Evolutionary conservation across 352 stramenopile genomes (phyloP), one percentile per base, ranked within the genome.

Genomic region (Globisporangium ultimum): DNA sequence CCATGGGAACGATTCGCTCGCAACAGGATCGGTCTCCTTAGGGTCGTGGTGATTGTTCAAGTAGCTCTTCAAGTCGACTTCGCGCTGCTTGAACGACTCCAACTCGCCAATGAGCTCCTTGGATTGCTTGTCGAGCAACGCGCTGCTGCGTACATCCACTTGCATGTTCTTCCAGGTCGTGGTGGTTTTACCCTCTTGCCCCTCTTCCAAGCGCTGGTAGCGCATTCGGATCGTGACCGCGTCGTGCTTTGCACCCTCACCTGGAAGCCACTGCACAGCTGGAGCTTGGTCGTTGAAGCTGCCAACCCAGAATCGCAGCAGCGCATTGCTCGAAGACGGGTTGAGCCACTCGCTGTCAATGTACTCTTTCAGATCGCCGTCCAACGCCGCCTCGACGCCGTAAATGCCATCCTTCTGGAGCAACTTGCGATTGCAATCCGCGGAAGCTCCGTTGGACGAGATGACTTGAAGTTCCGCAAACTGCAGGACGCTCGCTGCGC

Each of bases 391-490:
- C 5, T 77, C 58, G 10, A 91, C 62, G 38, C 80, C 84, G 48
- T 80, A 93, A 36, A 89, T 78, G 15, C 84, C 81, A 58, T 91
- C 84, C n/a, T 71, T 62, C 5, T 60, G 38, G 36, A 74, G 54
- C 41, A 36, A 54, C 47, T 53, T 51, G 21, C 10, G 12, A 13
- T 55, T n/a, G 40, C 17, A 18, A 4, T 45, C 40, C 2, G 17
- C 2, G 63, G 47, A 41, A 34, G n/a, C 2, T 38, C 43, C 50
- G 36, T 18, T 48, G n/a, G 36, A 15, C 18, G 41, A 43, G 40
- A 91, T 71, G 20, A 89, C 71, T 63, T 93, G 67, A 0, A 93
- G 28, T 55, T 93, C 77, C 3, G 80, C 78, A 65, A 93, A 88
- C 49, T 87, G 77, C 22, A 91, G 65, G 13, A 71, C 61, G 32